Base-by-base conservation (phyloP, 208 protist species). In the Acanthamoeba sp. region DNA sequence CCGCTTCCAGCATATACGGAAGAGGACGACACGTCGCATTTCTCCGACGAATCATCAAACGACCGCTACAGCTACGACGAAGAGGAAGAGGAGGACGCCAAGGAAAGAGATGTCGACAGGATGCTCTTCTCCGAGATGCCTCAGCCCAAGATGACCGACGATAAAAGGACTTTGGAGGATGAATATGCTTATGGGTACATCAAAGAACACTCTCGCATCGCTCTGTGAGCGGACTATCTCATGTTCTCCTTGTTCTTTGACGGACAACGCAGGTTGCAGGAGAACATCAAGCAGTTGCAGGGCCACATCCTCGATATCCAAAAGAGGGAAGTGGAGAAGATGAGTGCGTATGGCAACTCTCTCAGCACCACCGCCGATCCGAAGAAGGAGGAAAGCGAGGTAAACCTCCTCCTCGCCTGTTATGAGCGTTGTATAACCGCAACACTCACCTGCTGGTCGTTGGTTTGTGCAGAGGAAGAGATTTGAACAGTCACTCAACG, bases 211-310 rank as follows among this genome's bases (percentile, higher is more conserved):
- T 14, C 42, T 14, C 42, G 42, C 42, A 48, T 48, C n/a, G n/a
- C n/a, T n/a, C n/a, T n/a, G n/a, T n/a, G n/a, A n/a, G n/a, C n/a
- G n/a, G n/a, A n/a, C n/a, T n/a, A n/a, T n/a, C n/a, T n/a, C n/a
- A n/a, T n/a, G n/a, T n/a, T n/a, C n/a, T n/a, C n/a, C n/a, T n/a
- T n/a, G n/a, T n/a, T n/a, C n/a, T n/a, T 78, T 36, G 29, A 24
- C 69, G 4, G 22, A 45, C 36, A 45, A 38, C 7, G n/a, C 59
- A 32, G n/a, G 27, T 29, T 88, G 9, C 80, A 88, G 22, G 80
- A 88, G 48, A 88, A 88, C 48, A 88, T 88, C 50, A 88, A 88
- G 80, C 80, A 88, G 7, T n/a, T 88, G 80, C 40, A 62, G 48
- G 40, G 24, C 29, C 80, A 88, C 50, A 38, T 62, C 40, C 48